Evolutionary conservation across 129 eudicot genomes (phyloP), one percentile per base, ranked within the genome.

Genomic region (Glebionis coronaria): DNA sequence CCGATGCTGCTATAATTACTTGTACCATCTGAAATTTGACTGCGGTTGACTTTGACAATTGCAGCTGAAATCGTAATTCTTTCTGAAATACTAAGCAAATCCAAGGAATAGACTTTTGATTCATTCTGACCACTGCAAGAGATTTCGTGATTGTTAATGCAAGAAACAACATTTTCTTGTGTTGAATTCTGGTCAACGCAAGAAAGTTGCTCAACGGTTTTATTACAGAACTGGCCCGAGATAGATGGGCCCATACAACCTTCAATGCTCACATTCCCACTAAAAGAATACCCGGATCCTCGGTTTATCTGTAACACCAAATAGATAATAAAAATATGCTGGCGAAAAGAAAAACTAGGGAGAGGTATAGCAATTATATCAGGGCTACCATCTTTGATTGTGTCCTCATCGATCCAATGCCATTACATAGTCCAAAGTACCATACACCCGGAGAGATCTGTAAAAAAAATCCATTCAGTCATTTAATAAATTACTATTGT

Each of bases 391-490:
- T 80, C 63, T 80, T 74, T 7, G 76, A 63, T 65, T 80, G 77
- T 23, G 80, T 80, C 70, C 73, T 58, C 49, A 61, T 59, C 3
- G 80, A 69, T 63, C 80, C 84, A 63, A 80, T 74, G 56, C 84
- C 84, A 63, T 80, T 74, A 59, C 74, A 80, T 60, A 80, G 63
- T 13, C 84, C 84, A 63, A 80, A 49, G 71, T 74, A 80, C 61
- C 78, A 42, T 27, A 57, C 58, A n/a, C 72, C 80, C 21, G 80
- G 73, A 63, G 68, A 55, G 56, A 78, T 72, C 82, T 78, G 79
- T 65, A 65, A 56, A 74, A 73, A 31, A 19, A 15, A 29, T 29
- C 5, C 38, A 7, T 4, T 35, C 9, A 35, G 42, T 35, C 42
- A 4, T 35, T 31, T 45, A 27, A 12, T 18, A 60, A 13, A 1